Conservation (phyloP, 2,329 filamentous ascomycete genomes). For the Ophiostoma tasmaniense region DNA sequence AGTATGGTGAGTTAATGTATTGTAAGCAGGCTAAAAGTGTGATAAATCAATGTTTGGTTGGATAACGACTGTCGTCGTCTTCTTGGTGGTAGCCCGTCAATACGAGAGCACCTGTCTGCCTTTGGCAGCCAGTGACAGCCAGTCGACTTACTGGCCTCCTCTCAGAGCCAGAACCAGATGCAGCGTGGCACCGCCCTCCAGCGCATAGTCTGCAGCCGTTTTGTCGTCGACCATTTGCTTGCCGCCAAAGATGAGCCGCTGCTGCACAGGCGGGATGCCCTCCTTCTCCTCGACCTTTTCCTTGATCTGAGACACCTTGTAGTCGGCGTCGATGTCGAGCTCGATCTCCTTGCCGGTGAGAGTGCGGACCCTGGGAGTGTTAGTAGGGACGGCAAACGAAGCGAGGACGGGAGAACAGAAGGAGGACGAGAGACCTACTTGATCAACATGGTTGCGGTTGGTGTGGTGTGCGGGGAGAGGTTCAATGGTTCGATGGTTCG, state of each 20-base stretch:
- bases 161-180: slow-evolving; percentile 92
- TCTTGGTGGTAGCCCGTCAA: no score
- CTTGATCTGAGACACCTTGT: slow-evolving; percentile 96
- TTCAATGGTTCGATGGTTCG: not conserved
- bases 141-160: slow-evolving; percentile 49
- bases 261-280: slow-evolving; percentile 93
- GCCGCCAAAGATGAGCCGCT: slow-evolving; percentile 89
- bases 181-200: slow-evolving; percentile 85
- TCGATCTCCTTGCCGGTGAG: slow-evolving; percentile 98
- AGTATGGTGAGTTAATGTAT: not conserved
- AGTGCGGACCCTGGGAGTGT: slow-evolving; percentile 69
- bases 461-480: not conserved
- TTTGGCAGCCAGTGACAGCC: not conserved
- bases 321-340: slow-evolving; percentile 88
- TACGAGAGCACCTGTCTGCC: no score
- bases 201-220: slow-evolving; percentile 79
- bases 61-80: no score
- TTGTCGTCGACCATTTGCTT: slow-evolving; percentile 99
- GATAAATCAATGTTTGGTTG: not conserved
- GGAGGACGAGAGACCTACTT: not conserved
- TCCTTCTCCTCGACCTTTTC: slow-evolving; percentile 99
- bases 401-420: not conserved
- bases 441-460: slow-evolving; percentile 16
- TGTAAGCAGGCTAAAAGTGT: not conserved
- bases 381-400: not conserved